Conservation (phyloP, 345 rosid species). For the Syzygium grande region DNA sequence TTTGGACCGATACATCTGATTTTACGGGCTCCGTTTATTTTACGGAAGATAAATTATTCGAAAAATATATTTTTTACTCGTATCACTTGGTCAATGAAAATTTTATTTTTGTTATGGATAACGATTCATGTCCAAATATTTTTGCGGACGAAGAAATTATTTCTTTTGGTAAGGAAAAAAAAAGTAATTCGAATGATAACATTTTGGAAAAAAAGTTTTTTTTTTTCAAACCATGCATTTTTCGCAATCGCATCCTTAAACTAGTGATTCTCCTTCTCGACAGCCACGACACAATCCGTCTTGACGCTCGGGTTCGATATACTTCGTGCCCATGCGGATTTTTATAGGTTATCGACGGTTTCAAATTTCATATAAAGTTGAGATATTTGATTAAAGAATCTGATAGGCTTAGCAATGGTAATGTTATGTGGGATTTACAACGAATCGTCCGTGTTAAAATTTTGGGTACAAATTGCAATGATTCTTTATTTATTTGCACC, state of each 20-base stretch:
- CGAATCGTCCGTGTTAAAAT: background rate
- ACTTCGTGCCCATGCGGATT: accelerated
- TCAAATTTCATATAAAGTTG: background rate
- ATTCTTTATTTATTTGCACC: background rate
- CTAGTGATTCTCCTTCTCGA: background rate
- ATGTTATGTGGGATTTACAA: background rate
- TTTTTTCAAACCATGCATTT: too few relatives aligned
- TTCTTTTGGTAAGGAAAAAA: too few relatives aligned
- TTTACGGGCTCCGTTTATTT: background rate
- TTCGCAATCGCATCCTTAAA: too few relatives aligned
- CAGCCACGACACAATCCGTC: accelerated
- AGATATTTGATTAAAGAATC: background rate
- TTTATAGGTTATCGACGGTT: background rate
- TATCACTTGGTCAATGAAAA: too few relatives aligned
- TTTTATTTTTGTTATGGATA: background rate
- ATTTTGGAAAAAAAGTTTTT: too few relatives aligned
- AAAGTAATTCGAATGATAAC: too few relatives aligned
- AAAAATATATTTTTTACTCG: too few relatives aligned
- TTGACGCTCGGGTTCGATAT: background rate
- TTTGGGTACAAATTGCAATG: background rate
- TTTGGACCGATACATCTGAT: background rate
- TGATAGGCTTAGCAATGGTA: background rate
- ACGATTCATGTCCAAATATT: accelerated
- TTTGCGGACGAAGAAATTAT: accelerated
- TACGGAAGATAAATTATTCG: accelerated